A percentile compares a stretch with the other conserved stretches of the same genome.
Evolutionary conservation across 495 filamentous ascomycete genomes (phyloP).

Genomic region (Hypoxylon rickii): DNA sequence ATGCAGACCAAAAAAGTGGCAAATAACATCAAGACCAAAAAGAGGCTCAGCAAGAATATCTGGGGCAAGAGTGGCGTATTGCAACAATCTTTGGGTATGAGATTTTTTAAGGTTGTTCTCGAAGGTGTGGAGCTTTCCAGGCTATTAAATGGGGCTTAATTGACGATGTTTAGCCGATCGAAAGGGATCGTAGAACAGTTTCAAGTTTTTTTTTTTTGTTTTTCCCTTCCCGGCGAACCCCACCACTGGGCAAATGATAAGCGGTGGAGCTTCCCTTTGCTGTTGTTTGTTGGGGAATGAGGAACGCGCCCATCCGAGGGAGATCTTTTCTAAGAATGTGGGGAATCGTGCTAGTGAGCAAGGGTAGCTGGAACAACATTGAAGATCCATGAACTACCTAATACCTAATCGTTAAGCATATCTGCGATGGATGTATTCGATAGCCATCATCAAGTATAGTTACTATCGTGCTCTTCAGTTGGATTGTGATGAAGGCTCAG

Average conservation of each 20-base stretch:
- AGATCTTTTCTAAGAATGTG: not conserved
- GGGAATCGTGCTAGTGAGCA: too few relatives aligned
- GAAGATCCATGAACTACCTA: too few relatives aligned
- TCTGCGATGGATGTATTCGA: too few relatives aligned
- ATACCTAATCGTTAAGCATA: too few relatives aligned
- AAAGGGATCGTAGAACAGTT: constrained; percentile 23
- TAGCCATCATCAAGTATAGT: too few relatives aligned
- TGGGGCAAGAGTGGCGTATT: not conserved
- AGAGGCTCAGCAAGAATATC: not conserved
- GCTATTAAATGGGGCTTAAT: not conserved
- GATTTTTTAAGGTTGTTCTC: constrained; percentile 36
- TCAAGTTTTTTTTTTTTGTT: constrained; percentile 21
- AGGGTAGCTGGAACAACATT: too few relatives aligned
- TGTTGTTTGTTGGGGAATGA: not conserved
- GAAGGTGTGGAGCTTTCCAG: constrained; percentile 19
- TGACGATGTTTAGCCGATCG: constrained; percentile 13
- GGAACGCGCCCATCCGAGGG: not conserved
- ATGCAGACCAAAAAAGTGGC: not conserved
- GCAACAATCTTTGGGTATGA: constrained; percentile 9
- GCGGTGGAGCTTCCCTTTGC: not conserved
- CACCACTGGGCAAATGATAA: constrained; percentile 11
- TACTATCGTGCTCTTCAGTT: too few relatives aligned
- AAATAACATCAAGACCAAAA: not conserved
- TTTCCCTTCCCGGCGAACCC: not conserved
- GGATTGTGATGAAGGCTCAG: too few relatives aligned